Conservation (phyloP, 1,139 yeast genomes). For the Yamadazyma sp. region DNA sequence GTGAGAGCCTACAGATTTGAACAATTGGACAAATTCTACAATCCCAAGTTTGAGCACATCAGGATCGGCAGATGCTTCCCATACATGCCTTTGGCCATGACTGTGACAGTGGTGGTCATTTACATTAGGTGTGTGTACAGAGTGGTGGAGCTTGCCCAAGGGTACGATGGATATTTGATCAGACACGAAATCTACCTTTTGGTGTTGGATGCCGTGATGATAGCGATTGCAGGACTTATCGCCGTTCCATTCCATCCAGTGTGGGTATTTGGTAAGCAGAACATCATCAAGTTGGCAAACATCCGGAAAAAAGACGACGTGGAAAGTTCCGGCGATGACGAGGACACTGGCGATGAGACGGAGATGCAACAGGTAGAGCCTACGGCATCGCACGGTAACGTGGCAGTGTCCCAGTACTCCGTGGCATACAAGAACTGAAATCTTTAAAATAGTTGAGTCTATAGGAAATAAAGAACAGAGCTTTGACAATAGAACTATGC, state of each 20-base stretch:
- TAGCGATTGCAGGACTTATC: slow-evolving; percentile 44
- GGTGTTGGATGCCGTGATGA: slow-evolving; percentile 76
- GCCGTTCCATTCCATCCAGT: slow-evolving; percentile 68
- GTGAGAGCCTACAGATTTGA: slow-evolving; percentile 22
- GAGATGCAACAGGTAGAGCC: too few species aligned
- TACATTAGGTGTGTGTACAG: slow-evolving; percentile 79
- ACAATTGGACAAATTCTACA: too few species aligned
- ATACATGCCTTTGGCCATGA: slow-evolving; percentile 46
- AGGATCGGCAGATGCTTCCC: slow-evolving; percentile 40
- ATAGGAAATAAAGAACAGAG: too few species aligned
- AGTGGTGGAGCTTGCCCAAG: slow-evolving; percentile 74
- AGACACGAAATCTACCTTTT: slow-evolving; percentile 71
- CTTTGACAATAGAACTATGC: too few species aligned
- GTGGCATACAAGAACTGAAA: too few species aligned
- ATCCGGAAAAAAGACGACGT: slow-evolving; percentile 32
- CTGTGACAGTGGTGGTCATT: slow-evolving; percentile 56
- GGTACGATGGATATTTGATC: slow-evolving; percentile 76
- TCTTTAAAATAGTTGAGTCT: too few species aligned
- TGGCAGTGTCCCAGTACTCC: too few species aligned
- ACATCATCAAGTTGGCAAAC: slow-evolving; percentile 34
- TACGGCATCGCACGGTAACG: too few species aligned
- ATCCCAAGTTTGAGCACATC: slow-evolving; percentile 39
- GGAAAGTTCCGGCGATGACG: too few species aligned
- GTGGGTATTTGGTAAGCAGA: slow-evolving; percentile 46
- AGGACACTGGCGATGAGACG: too few species aligned